Evolutionary conservation across 169 alveolate species (phyloP).

Genomic region (Cryptosporidium sp.): DNA sequence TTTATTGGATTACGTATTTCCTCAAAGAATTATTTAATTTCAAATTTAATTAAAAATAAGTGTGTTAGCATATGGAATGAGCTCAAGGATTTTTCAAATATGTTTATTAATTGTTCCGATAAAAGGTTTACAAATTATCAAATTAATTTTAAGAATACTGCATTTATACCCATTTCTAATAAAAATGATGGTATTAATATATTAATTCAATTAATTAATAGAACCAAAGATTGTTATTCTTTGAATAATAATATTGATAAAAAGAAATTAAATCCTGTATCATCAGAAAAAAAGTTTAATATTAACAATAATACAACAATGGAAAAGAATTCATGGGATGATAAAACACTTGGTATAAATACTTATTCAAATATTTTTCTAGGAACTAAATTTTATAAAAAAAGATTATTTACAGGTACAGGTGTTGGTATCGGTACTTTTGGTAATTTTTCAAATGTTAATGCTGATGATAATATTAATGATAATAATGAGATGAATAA

Average conservation of each 20-base stretch:
- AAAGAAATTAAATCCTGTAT: neutral
- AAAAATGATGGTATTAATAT: constrained; percentile 42
- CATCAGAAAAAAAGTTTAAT: too few relatives aligned
- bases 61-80: constrained; percentile 7
- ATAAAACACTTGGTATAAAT: neutral
- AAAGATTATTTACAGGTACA: too few relatives aligned
- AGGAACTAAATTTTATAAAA: neutral
- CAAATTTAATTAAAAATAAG: neutral
- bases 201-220: constrained; percentile 35
- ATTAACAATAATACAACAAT: too few relatives aligned
- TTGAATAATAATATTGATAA: neutral
- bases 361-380: neutral
- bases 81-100: constrained; percentile 1
- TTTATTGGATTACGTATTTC: constrained; percentile 47
- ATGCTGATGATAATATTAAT: too few relatives aligned
- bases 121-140: neutral
- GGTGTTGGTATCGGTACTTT: neutral
- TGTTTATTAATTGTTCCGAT: neutral
- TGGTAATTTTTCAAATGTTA: too few relatives aligned
- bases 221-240: neutral
- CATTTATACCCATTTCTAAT: constrained; percentile 37
- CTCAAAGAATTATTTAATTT: neutral
- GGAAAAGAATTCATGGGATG: neutral
- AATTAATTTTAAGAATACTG: constrained; percentile 8
- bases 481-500: too few relatives aligned